These are phyloP conservation scores for Fusarium siculi DNA, from an alignment of 2,329 filamentous ascomycete species.

Conservation along the genomic window DNA sequence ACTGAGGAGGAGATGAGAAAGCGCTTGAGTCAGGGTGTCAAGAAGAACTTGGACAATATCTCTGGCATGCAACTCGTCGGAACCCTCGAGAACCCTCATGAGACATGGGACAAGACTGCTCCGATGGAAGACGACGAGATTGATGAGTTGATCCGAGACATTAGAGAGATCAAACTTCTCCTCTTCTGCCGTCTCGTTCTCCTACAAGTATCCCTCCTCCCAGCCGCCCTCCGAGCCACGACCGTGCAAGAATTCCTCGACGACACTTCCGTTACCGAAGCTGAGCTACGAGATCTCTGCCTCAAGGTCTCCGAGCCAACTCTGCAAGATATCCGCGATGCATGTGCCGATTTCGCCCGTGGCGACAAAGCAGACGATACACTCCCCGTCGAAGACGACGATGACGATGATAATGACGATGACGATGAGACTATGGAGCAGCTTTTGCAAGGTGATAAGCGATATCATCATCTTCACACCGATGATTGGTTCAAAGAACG, in stretches of 20 bases:
- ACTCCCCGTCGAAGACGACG: neutral
- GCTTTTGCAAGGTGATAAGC: constrained; percentile 20
- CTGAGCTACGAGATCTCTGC: constrained; percentile 44
- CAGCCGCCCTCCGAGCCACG: constrained; percentile 39
- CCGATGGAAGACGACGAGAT: constrained; percentile 43
- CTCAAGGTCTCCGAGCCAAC: constrained; percentile 43
- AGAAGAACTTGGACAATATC: constrained; percentile 37
- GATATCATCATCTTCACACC: constrained; percentile 39
- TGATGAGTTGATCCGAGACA: constrained; percentile 36
- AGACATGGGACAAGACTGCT: constrained; percentile 41
- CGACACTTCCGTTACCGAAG: constrained; percentile 39
- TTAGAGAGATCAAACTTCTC: constrained; percentile 44
- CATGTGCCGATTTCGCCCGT: constrained; percentile 46
- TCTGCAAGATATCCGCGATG: constrained; percentile 45
- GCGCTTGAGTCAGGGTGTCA: constrained; percentile 39
- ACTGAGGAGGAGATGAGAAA: constrained; percentile 45
- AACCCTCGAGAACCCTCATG: constrained; percentile 40
- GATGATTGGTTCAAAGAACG: constrained; percentile 36
- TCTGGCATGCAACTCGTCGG: constrained; percentile 40
- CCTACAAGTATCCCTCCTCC: constrained; percentile 41
- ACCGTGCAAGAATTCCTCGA: constrained; percentile 43
- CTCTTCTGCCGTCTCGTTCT: constrained; percentile 45
- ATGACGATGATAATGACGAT: constrained; percentile 19
- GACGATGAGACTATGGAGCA: constrained; percentile 30
- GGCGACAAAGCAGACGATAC: constrained; percentile 35